These are phyloP conservation scores for Pseudozyma pruni DNA, from an alignment of 1,284 basidiomycete genomes.

Conservation along the genomic window DNA sequence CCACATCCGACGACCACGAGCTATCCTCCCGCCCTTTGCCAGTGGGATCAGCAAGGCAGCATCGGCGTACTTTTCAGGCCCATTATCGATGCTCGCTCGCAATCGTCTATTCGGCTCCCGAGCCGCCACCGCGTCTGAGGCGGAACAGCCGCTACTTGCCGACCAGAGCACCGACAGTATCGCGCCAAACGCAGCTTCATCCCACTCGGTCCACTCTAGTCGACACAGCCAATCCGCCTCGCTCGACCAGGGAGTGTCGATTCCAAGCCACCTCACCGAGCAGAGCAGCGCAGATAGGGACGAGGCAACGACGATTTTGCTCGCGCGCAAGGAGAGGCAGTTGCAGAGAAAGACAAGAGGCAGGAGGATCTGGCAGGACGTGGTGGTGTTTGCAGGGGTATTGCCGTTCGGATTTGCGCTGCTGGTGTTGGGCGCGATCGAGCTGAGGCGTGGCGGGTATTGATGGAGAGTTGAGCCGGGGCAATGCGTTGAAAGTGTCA, in stretches of 20 bases:
- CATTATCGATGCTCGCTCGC: constrained; percentile 48
- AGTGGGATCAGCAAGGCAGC: constrained; percentile 49
- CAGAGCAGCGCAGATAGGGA: constrained; percentile 42
- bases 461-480: too few relatives aligned
- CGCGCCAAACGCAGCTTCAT: too few relatives aligned
- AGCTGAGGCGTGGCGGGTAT: constrained; percentile 45
- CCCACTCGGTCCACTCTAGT: constrained; percentile 4
- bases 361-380: constrained; percentile 49
- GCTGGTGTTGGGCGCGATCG: constrained; percentile 43
- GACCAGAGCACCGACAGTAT: not conserved
- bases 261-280: constrained; percentile 49
- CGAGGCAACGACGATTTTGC: constrained; percentile 59
- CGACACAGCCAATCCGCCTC: constrained; percentile 11
- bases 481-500: too few relatives aligned
- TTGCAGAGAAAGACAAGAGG: constrained; percentile 54
- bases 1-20: constrained; percentile 58
- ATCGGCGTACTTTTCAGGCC: constrained; percentile 41
- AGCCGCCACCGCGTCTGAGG: constrained; percentile 15
- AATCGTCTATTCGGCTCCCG: constrained; percentile 43
- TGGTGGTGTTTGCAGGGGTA: constrained; percentile 50
- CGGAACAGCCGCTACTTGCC: constrained; percentile 44
- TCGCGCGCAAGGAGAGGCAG: constrained; percentile 63
- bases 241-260: constrained; percentile 19
- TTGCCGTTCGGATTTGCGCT: constrained; percentile 54
- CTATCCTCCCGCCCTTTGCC: constrained; percentile 57